These are phyloP conservation scores for Eruca vesicaria DNA, from an alignment of 441 rosid genomes.

Conservation along the genomic window DNA sequence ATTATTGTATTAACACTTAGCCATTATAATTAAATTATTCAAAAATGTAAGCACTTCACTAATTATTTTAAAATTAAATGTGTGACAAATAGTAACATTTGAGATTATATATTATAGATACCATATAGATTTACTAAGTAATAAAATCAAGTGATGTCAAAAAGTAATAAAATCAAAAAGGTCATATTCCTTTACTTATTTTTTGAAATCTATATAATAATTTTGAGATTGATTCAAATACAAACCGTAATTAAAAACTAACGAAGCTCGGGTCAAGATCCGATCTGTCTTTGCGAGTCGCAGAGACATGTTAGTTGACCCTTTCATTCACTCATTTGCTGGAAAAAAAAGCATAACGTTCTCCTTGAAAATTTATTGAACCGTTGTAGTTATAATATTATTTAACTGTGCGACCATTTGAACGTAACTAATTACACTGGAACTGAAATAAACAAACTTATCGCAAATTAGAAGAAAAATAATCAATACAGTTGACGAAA, in stretches of 20 bases:
- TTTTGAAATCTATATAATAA: background rate
- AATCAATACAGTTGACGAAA: constrained; percentile 24
- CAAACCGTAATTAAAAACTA: background rate
- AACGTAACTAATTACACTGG: constrained; percentile 16
- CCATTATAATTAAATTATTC: background rate
- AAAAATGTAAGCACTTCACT: background rate
- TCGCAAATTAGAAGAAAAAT: constrained; percentile 13
- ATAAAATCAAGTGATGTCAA: background rate
- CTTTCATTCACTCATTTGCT: constrained; percentile 28
- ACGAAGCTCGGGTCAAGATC: constrained; percentile 33
- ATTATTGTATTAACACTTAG: no score
- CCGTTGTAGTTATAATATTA: background rate
- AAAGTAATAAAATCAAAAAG: background rate
- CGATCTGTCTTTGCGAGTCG: constrained; percentile 36
- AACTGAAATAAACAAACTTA: constrained; percentile 23
- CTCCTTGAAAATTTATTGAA: background rate
- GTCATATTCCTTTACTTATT: background rate
- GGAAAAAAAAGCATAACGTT: background rate
- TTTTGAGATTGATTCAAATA: background rate
- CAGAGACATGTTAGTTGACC: constrained; percentile 42
- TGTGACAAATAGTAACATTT: background rate
- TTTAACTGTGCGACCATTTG: background rate
- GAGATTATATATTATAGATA: background rate
- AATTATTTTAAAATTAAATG: background rate
- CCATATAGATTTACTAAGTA: background rate